Evolutionary conservation across 2,329 filamentous ascomycete genomes (phyloP), one percentile per base, ranked within the genome.

Genomic region (Talaromyces albobiverticillius): DNA sequence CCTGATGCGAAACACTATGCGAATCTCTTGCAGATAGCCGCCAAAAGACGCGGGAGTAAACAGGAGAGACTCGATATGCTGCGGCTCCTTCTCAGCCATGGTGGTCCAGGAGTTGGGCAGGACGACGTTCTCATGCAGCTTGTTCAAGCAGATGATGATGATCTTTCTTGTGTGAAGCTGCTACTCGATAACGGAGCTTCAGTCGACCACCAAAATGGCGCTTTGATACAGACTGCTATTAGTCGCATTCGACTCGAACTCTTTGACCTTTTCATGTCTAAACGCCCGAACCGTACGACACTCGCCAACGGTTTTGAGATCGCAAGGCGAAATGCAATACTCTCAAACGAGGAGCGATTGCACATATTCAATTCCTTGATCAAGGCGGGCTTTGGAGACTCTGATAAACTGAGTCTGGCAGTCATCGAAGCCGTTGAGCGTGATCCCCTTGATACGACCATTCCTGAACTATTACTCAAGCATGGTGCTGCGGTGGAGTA

Each of bases 401-500:
- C 49, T 14, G 38, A 43, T 14, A 5, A 13, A 13, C 13, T 41
- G 9, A 23, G 25, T 26, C 38, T 43, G 7, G 60, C 58, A 13
- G 49, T 64, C 20, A 41, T 58, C 7, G 55, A 61, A 40, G 48
- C 51, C 26, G 60, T 61, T 10, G 45, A 59, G 40, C 58, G 57
- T 13, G 40, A 29, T 14, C 57, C 60, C n/a, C 55, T 46, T 22
- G 57, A 61, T 25, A 22, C 42, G 18, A 56, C 59, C 4, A 51
- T 84, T 13, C 72, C 85, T 29, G 69, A 67, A 25, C 74, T 83
- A 9, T 62, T 86, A 16, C 67, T 85, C 7, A 58, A 65, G 1
- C 73, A 78, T 29, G 82, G 82, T 0, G 83, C 82, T 3, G 79
- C 79, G 51, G 76, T 80, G 0, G 79, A 85, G 60, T 79, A 79